phyloP scores from a whole-genome alignment of 345 rosid species.

The Citrus trifoliata region DNA sequence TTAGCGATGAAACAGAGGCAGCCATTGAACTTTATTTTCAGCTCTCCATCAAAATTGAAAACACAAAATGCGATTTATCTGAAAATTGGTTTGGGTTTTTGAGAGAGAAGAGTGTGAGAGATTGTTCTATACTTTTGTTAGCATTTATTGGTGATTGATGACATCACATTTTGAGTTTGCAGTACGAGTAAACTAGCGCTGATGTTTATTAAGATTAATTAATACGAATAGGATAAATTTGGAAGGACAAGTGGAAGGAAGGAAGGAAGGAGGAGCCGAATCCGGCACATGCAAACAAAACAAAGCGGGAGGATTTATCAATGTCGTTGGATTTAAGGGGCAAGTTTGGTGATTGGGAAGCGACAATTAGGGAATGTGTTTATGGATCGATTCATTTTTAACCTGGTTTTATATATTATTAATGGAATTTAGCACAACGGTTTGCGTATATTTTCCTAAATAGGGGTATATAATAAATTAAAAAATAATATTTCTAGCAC shows the following conservation, averaged over 20 bases:
- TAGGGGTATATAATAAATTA: too few species aligned
- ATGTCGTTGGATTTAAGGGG: not conserved
- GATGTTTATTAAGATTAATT: too few species aligned
- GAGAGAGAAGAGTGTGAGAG: not conserved
- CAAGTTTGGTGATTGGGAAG: not conserved
- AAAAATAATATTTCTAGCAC: too few species aligned
- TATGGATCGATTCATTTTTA: not conserved
- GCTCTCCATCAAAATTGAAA: not conserved
- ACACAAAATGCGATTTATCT: too few species aligned
- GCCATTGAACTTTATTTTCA: conserved; percentile 35
- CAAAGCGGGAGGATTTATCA: conserved; percentile 18
- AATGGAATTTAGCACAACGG: not conserved
- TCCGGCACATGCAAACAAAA: not conserved
- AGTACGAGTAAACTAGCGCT: too few species aligned
- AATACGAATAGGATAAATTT: not conserved
- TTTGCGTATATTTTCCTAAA: too few species aligned
- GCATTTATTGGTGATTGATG: too few species aligned
- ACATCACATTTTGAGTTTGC: too few species aligned
- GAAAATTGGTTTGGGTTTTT: not conserved
- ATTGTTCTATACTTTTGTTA: not conserved
- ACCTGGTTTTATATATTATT: too few species aligned
- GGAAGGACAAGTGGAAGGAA: not conserved
- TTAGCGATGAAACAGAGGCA: conserved; percentile 30
- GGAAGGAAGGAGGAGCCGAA: not conserved
- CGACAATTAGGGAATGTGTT: not conserved